Evolutionary conservation across 2,329 filamentous ascomycete species (phyloP).

Genomic region (Penicillium nordicum): DNA sequence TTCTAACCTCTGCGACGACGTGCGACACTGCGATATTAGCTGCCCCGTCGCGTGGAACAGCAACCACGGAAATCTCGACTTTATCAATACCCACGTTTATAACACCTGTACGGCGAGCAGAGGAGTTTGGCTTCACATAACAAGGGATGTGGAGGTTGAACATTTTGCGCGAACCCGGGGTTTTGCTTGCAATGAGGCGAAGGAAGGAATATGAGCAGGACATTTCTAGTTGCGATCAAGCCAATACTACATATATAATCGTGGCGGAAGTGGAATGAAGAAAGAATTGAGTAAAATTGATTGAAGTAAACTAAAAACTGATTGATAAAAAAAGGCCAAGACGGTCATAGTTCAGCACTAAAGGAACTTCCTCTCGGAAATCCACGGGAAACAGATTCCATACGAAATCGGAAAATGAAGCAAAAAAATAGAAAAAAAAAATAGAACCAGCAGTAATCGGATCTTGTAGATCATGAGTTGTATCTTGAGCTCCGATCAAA

Average conservation of each 20-base stretch:
- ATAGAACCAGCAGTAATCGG: not conserved
- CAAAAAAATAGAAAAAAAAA: not conserved
- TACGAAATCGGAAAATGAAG: not conserved
- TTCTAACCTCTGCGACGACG: conserved; percentile 58
- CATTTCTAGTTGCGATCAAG: conserved; percentile 4
- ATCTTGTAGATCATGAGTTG: not conserved
- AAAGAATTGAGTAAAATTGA: not conserved
- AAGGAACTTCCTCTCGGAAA: not conserved
- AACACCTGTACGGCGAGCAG: conserved; percentile 60
- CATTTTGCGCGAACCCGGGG: not conserved
- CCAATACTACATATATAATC: not conserved
- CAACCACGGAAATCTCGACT: conserved; percentile 64
- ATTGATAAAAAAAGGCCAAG: not conserved
- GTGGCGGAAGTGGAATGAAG: not conserved
- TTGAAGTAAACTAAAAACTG: not conserved
- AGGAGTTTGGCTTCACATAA: conserved; percentile 65
- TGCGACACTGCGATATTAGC: conserved; percentile 65
- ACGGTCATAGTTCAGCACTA: not conserved
- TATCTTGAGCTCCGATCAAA: not conserved
- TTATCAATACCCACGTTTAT: conserved; percentile 53
- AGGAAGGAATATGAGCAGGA: conserved; percentile 2
- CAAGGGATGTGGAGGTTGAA: conserved; percentile 59
- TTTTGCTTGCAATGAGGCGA: conserved; percentile 12
- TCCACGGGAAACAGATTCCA: not conserved
- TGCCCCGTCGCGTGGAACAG: conserved; percentile 63